Base-by-base conservation (phyloP, 306 rosid species). In the Malus fusca region DNA sequence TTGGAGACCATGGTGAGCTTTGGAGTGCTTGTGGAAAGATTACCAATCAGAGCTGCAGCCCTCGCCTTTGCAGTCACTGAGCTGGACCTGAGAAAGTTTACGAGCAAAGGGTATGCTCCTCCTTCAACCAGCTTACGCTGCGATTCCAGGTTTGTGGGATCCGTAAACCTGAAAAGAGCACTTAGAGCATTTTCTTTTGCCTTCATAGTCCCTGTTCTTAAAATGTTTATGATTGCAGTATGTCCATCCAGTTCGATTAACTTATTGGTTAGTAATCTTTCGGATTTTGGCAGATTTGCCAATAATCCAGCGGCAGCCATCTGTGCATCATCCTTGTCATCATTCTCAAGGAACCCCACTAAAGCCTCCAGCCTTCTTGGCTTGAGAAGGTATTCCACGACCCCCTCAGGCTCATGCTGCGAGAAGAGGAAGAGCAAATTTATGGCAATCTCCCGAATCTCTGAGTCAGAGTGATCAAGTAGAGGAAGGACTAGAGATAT, bases 361-460 rank as follows among this genome's bases (percentile, higher is more conserved):
- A 92, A 83, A 68, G 90, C 97, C 79, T 92, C 97, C n/a, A 92
- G 86, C 77, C 96, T 87, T 81, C 96, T 90, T 64, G 97, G 96
- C 89, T 19, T 88, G 77, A 90, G 86, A 74, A 92, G 97, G 84
- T 87, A 90, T 28, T 92, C 96, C 74, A 92, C 93, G 19, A 90
- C 88, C 71, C 96, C 97, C 51, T 92, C 88, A 43, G 87, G 88
- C 85, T 90, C 92, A 1, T 92, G 96, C 77, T 92, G 93, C 23
- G 96, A 92, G 87, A 92, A 90, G 65, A 92, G 89, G 72, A 86
- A 92, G 55, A 92, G 92, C 52, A 92, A 76, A 55, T 71, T 86
- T 80, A 88, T 83, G n/a, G 90, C 91, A 30, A 81, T 85, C 77
- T 90, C 90, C 44, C 96, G 77, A 63, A 85, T 79, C 82, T 87